Percentiles rank a stretch among this genome's conserved stretches.
Conservation (phyloP, 2,329 filamentous ascomycete species). For the Fusarium stilboides region DNA sequence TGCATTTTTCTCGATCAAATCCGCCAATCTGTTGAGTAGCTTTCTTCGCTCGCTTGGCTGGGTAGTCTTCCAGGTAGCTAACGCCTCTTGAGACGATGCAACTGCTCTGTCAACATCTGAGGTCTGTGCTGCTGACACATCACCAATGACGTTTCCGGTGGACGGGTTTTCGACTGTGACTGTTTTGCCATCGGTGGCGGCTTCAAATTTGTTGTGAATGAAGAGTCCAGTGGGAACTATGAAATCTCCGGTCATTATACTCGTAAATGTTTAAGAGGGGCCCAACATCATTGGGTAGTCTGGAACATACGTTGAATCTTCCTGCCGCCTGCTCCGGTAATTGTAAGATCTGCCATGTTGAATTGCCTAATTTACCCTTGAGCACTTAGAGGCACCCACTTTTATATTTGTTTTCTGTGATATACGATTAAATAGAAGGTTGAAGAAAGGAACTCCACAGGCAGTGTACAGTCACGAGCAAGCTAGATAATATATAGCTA, state of each 20-base stretch:
- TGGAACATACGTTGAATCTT: constrained; percentile 15
- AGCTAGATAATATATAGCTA: neutral
- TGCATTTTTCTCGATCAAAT: constrained; percentile 80
- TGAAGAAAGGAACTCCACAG: neutral
- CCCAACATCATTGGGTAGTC: neutral
- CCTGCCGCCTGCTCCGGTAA: constrained; percentile 13
- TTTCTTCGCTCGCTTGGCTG: constrained; percentile 73
- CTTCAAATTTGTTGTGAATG: constrained; percentile 25
- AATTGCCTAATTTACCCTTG: neutral
- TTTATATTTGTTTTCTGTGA: neutral
- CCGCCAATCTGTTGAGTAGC: constrained; percentile 80
- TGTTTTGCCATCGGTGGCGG: constrained; percentile 5
- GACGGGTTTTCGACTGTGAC: constrained; percentile 19
- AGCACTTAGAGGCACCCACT: neutral
- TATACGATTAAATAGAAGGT: neutral
- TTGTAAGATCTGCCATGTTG: constrained; percentile 13
- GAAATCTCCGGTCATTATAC: neutral
- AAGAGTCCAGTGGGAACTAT: constrained; percentile 36
- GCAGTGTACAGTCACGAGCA: neutral
- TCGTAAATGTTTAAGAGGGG: neutral
- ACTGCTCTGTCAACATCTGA: constrained; percentile 81
- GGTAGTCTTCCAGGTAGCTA: constrained; percentile 53
- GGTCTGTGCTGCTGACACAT: constrained; percentile 22
- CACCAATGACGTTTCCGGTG: neutral
- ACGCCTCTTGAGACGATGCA: constrained; percentile 82